phyloP scores from a whole-genome alignment of 169 alveolate species.

The Haemoproteus tartakovskyi region DNA sequence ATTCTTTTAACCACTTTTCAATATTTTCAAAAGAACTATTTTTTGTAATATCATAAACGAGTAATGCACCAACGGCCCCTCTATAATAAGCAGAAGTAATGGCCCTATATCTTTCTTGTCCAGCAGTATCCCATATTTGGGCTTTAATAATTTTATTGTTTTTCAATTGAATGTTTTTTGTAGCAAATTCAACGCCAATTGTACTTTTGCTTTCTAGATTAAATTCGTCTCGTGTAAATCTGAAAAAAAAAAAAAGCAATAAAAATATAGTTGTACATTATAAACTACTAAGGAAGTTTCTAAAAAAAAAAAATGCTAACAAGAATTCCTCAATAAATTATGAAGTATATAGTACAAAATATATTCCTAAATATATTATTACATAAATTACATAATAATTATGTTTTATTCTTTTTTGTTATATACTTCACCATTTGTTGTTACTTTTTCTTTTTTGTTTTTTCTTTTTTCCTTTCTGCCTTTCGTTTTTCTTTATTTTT shows the following conservation, averaged over 20 bases:
- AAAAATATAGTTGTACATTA: not conserved
- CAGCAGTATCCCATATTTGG: constrained; percentile 99
- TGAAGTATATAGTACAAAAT: too few species aligned
- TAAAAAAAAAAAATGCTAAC: not conserved
- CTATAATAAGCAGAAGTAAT: constrained; percentile 98
- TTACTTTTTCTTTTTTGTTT: too few species aligned
- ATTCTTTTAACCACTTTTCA: constrained; percentile 94
- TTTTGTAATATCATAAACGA: constrained; percentile 97
- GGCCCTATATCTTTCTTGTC: constrained; percentile 99
- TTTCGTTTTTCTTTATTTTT: too few species aligned
- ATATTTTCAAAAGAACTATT: constrained; percentile 91
- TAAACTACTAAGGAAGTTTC: not conserved
- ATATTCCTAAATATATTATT: too few species aligned
- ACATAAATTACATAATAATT: too few species aligned
- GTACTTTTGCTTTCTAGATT: constrained; percentile 95
- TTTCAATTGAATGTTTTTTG: constrained; percentile 84
- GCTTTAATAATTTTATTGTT: constrained; percentile 93
- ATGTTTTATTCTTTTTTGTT: too few species aligned
- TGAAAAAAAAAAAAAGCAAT: constrained; percentile 41
- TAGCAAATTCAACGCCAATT: constrained; percentile 98
- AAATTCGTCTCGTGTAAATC: constrained; percentile 95
- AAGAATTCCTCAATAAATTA: too few species aligned
- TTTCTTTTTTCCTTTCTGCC: too few species aligned
- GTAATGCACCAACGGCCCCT: constrained; percentile 99
- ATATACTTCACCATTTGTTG: too few species aligned